Evolutionary conservation across 441 rosid genomes (phyloP), one percentile per base, ranked within the genome.

Genomic region (Mallotus repandus): DNA sequence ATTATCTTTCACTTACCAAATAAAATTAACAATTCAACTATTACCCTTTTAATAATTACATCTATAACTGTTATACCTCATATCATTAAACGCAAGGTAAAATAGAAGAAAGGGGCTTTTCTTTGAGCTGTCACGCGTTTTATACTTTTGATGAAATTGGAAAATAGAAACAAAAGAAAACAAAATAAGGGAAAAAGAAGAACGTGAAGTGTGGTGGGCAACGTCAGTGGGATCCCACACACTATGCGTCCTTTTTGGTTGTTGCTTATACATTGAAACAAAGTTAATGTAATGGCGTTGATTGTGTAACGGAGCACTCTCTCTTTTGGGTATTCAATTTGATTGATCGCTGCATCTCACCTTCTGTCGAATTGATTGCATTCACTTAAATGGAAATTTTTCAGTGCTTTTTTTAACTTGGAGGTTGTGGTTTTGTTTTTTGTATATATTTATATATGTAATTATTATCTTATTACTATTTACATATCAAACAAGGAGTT

Each of bases 161-260:
- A 22, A 60, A 43, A 15, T 14, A 22, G 4, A 38, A 53, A 48
- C 19, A 53, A 59, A 68, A 50, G 22, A 58, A 58, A 74, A 54
- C 59, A 65, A 57, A 63, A 70, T 76, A 4, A 48, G 66, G 52
- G 41, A 32, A 19, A 22, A 53, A 22, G 7, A 13, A 1, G 58
- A 48, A 49, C 63, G 46, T 56, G 71, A 16, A 60, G 50, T 65
- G 75, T 66, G 59, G 21, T n/a, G 56, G 55, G 75, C 19, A 35
- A 41, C 71, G 41, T 76, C 59, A 32, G 57, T 66, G 67, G 79
- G 75, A 18, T 60, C 76, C 79, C 79, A 71, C 72, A 35, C 32
- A 6, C 53, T 60, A 18, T 53, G 54, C 38, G 25, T 66, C 41
- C 25, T 56, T 55, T 25, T 66, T 58, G 16, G 50, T 57, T 56